Base-by-base conservation (phyloP, 1,139 yeast species). In the Pichia terricola region DNA sequence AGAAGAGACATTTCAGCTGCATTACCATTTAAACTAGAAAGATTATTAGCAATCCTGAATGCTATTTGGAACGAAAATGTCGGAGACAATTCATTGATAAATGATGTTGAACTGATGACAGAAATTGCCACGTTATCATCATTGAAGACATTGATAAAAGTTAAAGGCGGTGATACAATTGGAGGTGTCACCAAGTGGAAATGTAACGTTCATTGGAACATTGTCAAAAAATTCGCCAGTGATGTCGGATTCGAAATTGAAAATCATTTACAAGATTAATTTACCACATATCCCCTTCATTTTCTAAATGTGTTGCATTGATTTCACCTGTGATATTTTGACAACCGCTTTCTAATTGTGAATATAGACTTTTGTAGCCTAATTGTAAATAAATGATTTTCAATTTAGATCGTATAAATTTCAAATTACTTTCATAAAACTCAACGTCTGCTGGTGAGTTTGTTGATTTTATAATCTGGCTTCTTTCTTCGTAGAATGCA, bases 151-250 rank as follows among this genome's bases (percentile, higher is more conserved):
- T 56, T 76, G 9, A 57, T 62, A 61, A 58, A 57, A 40, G 37
- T 58, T 26, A 51, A 53, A 28, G 72, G 39, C 57, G 67, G 73
- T 9, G 79, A 75, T 56, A 67, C 74, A 5, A 62, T 75, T 44
- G 74, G 73, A 27, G 73, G 79, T 1, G 67, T 67, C 46, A 70
- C 72, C 5, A 62, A 77, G 48, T 75, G 79, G 80, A 72, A 67
- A 55, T 72, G 77, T 55, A 73, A 71, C 48, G 62, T 74, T 32
- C 64, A 64, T 46, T 75, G 77, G 77, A 57, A 61, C 26, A 64
- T 67, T 3, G 68, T 70, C n/a, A 67, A 67, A 41, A 57, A 59
- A 33, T 61, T 76, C 35, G 69, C 79, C 1, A 59, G 62, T 36
- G 75, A 72, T 40, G 59, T 75, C 7, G 57, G 65, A 7, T 74